Conservation (phyloP, 306 rosid genomes). For the Heteromeles arbutifolia region DNA sequence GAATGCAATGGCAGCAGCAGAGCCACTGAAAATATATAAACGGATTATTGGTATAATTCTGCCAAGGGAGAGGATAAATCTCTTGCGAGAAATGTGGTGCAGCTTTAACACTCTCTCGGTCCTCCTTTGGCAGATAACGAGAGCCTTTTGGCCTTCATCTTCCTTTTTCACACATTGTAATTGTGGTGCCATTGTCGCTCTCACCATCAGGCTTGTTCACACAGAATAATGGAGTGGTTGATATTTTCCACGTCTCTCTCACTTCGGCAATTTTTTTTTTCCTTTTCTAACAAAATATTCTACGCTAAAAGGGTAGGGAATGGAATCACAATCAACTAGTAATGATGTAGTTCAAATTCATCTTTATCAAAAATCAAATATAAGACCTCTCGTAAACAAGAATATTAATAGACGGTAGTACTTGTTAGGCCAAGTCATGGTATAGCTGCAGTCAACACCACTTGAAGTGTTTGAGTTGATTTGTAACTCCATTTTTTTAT, state of each 20-base stretch:
- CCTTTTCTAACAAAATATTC: no score
- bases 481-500: no score
- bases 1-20: conserved; percentile 40
- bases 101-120: conserved; percentile 32
- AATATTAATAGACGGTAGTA: no score
- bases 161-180: not conserved
- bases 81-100: conserved; percentile 58
- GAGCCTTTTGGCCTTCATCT: not conserved
- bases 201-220: not conserved
- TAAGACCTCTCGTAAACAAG: no score
- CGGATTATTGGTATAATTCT: conserved; percentile 39
- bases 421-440: no score
- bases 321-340: no score
- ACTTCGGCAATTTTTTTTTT: not conserved
- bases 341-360: no score
- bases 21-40: conserved; percentile 69
- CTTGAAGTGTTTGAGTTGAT: no score
- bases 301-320: rapidly evolving
- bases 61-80: conserved; percentile 52
- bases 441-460: no score
- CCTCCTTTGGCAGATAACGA: conserved; percentile 32
- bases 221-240: conserved; percentile 26
- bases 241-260: conserved; percentile 4
- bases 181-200: conserved; percentile 12
- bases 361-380: no score